These are phyloP conservation scores for Tremella fuciformis DNA, from an alignment of 768 basidiomycete genomes.

Conservation along the genomic window DNA sequence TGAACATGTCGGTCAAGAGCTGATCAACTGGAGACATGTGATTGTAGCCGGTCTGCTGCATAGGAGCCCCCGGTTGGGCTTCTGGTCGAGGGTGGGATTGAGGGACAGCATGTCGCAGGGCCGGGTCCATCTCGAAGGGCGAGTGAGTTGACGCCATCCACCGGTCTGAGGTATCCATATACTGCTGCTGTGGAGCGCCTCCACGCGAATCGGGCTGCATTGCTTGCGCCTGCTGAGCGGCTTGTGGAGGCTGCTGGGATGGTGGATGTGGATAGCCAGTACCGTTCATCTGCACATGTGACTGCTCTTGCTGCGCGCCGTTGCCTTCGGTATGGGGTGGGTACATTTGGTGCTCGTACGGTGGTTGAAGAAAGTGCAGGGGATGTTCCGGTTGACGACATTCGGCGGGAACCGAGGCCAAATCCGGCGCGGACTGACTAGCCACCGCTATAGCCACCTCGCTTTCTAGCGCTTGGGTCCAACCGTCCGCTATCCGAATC, in stretches of 20 bases:
- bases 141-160: slow-evolving; percentile 33
- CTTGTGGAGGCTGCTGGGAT: not conserved
- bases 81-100: not conserved
- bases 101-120: no score
- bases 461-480: slow-evolving; percentile 20
- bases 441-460: slow-evolving; percentile 6
- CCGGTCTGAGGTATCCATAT: slow-evolving; percentile 41
- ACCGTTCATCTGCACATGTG: not conserved
- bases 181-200: slow-evolving; percentile 14
- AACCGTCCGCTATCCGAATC: slow-evolving; percentile 33
- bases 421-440: not conserved
- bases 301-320: not conserved
- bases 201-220: slow-evolving; percentile 3
- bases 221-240: not conserved
- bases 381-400: not conserved
- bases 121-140: not conserved
- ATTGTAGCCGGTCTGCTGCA: slow-evolving; percentile 7
- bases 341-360: not conserved
- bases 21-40: slow-evolving; percentile 25
- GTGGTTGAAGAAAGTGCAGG: not conserved
- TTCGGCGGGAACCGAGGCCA: not conserved
- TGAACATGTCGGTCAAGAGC: slow-evolving; percentile 37
- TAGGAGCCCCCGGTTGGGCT: not conserved
- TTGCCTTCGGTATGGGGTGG: not conserved
- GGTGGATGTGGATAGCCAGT: not conserved